phyloP scores from a whole-genome alignment of 2,329 filamentous ascomycete genomes.

The Elsinoe perseae region DNA sequence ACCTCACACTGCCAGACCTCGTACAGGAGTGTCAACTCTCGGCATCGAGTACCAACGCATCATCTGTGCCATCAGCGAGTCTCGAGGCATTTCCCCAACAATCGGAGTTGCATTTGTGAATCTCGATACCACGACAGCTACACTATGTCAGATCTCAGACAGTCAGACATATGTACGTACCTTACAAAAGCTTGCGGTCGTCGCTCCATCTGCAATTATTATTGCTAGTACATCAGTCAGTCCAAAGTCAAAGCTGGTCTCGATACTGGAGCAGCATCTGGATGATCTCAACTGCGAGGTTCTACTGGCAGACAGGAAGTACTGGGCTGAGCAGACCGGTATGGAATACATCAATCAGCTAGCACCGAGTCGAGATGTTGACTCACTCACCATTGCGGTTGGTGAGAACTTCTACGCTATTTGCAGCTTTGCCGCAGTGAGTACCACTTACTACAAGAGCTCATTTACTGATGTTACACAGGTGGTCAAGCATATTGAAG shows the following conservation, averaged over 20 bases:
- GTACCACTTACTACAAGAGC: conserved; percentile 26
- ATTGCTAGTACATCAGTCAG: conserved; percentile 67
- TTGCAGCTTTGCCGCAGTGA: conserved; percentile 76
- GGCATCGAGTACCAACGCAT: conserved; percentile 59
- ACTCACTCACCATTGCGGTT: conserved; percentile 70
- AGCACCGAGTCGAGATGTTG: conserved; percentile 72
- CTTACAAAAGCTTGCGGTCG: conserved; percentile 75
- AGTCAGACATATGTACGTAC: conserved; percentile 87
- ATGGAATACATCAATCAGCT: conserved; percentile 70
- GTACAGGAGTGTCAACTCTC: conserved; percentile 51
- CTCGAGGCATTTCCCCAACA: conserved; percentile 74
- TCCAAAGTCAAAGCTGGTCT: conserved; percentile 63
- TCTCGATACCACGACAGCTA: conserved; percentile 71
- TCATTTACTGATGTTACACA: conserved; percentile 30
- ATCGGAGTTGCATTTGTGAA: conserved; percentile 86
- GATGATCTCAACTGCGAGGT: conserved; percentile 50
- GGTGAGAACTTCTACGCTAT: conserved; percentile 80
- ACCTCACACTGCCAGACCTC: conserved; percentile 42
- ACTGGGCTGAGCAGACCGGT: conserved; percentile 74
- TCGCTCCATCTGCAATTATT: conserved; percentile 70
- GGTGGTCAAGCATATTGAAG: conserved; percentile 74
- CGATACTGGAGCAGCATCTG: conserved; percentile 65
- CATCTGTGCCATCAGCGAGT: conserved; percentile 82
- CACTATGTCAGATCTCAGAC: conserved; percentile 85
- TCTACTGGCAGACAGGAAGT: conserved; percentile 62